phyloP scores from a whole-genome alignment of 1,284 basidiomycete species.

The Meira nashicola region DNA sequence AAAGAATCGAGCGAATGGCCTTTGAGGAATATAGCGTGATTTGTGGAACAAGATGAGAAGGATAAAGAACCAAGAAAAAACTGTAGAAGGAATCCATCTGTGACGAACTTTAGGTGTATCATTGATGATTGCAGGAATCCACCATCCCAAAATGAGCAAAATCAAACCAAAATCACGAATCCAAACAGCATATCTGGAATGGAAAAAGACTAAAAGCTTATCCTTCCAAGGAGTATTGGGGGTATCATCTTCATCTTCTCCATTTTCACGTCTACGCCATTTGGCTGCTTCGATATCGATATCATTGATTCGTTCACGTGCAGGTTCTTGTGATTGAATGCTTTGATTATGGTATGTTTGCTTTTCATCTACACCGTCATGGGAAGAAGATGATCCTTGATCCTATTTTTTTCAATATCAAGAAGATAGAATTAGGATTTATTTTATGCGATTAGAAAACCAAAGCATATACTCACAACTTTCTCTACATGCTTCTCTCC shows the following conservation, averaged over 20 bases:
- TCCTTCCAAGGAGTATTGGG: not conserved
- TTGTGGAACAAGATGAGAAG: slow-evolving; percentile 49
- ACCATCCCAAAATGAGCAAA: slow-evolving; percentile 18
- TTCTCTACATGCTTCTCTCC: too few species aligned
- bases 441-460: too few species aligned
- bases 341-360: not conserved
- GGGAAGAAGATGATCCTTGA: not conserved
- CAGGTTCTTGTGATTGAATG: not conserved
- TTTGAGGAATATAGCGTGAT: slow-evolving; percentile 38
- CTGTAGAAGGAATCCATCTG: slow-evolving; percentile 14
- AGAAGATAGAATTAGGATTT: too few species aligned
- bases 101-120: slow-evolving; percentile 9
- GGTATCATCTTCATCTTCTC: slow-evolving; percentile 7
- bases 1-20: slow-evolving; percentile 32
- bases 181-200: slow-evolving; percentile 15
- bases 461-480: too few species aligned
- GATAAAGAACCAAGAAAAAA: slow-evolving; percentile 40
- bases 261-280: slow-evolving; percentile 3
- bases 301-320: too few species aligned
- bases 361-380: not conserved
- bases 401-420: too few species aligned
- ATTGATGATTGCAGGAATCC: slow-evolving; percentile 19
- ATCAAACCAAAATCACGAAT: slow-evolving; percentile 23
- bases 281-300: slow-evolving; percentile 6
- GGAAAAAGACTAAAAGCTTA: slow-evolving; percentile 10